Base-by-base conservation (phyloP, 2,329 filamentous ascomycete genomes). In the Cadophora gregata region DNA sequence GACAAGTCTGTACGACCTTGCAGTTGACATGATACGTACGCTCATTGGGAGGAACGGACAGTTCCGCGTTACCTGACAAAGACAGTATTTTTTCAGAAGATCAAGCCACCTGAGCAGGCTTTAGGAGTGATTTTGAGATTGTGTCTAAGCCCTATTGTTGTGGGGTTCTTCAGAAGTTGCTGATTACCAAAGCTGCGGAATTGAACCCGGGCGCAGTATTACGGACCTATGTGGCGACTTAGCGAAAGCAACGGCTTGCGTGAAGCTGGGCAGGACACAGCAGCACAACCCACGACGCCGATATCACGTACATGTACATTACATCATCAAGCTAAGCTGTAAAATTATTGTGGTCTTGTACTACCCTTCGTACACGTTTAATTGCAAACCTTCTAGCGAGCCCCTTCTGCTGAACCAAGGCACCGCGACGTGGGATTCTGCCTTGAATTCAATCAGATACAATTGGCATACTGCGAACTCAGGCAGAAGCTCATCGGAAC, bases 111-210 rank as follows among this genome's bases (percentile, higher is more conserved):
- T 16, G 10, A 19, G 12, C 5, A 16, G 16, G 38, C 10, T 42
- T 16, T 3, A 42, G 19, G 38, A 36, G 14, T 16, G 4, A 5
- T 19, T 42, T 16, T 42, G 3, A 19, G 38, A 3, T 4, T 42
- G 38, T 42, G 5, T 31, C 50, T 31, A 53, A 29, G 25, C 25
- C 24, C 4, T 31, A 29, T 8, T 31, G 0, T 27, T 29, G 50
- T n/a, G 12, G 50, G 14, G 16, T 31, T 12, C 6, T 53, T 8
- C 14, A 53, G 19, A 53, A 7, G 16, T 16, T 12, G 1, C 10
- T 53, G 50, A 21, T 53, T 53, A 53, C 27, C 50, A 31, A 53
- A 53, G 27, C 1, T 12, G 50, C 50, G 50, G 50, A 53, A 29
- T 53, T 27, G 50, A 53, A 31, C 25, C 50, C 38, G 38, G 14